These are phyloP conservation scores for Carex pumila DNA, from an alignment of 176 grass and related monocot species.

Conservation along the genomic window DNA sequence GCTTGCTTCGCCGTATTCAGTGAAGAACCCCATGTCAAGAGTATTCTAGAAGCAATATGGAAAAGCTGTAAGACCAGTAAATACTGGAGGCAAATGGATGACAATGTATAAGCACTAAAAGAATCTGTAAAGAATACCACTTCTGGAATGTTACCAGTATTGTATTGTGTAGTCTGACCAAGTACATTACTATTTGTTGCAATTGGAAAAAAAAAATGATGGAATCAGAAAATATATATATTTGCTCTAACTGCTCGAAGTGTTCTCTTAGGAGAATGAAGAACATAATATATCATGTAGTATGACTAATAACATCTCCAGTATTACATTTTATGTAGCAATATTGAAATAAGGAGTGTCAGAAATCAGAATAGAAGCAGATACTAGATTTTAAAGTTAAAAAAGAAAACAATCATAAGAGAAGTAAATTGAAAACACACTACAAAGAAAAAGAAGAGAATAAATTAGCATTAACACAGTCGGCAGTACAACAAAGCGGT, in stretches of 20 bases:
- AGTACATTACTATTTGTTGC: background rate
- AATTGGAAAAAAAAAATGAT: background rate
- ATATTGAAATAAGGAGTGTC: background rate
- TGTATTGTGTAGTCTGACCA: background rate
- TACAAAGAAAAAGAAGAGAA: background rate
- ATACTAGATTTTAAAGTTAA: background rate
- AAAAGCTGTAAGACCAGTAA: background rate
- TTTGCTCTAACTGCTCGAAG: background rate
- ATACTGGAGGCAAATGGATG: background rate
- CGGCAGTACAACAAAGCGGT: background rate
- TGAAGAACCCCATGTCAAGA: conserved; percentile 71
- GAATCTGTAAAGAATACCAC: background rate
- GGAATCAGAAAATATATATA: background rate
- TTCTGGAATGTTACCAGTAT: background rate
- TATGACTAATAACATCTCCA: background rate
- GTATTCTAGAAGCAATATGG: conserved; percentile 24
- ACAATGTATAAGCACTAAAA: background rate
- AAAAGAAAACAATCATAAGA: background rate
- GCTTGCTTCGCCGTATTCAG: conserved; percentile 73
- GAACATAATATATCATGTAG: background rate
- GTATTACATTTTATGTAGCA: background rate
- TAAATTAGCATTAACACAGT: background rate
- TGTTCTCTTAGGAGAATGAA: background rate
- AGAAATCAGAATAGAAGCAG: background rate
- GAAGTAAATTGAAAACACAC: background rate